These are phyloP conservation scores for Dactylellina drechsleri DNA, from an alignment of 2,329 filamentous ascomycete genomes.

Conservation along the genomic window DNA sequence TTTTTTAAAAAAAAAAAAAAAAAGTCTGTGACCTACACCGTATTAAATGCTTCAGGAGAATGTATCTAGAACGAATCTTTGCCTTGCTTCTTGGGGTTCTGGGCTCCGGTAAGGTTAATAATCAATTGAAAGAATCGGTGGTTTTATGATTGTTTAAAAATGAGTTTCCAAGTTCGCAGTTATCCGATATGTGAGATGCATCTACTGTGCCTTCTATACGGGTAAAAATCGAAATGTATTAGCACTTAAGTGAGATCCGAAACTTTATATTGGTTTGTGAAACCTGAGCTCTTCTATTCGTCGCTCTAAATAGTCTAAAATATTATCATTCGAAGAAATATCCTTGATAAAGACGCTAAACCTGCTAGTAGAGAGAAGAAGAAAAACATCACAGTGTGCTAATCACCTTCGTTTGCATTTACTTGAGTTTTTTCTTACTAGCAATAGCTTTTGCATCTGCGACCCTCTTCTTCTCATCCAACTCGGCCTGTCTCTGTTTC, in stretches of 20 bases:
- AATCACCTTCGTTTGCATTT: neutral
- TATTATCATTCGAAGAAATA: constrained; percentile 7
- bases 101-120: too few species aligned
- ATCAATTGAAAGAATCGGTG: constrained; percentile 7
- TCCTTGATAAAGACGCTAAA: constrained; percentile 47
- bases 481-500: constrained; percentile 76
- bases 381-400: too few species aligned
- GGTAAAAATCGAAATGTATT: too few species aligned
- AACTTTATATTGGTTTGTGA: neutral
- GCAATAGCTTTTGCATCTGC: constrained; percentile 65
- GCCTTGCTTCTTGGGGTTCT: too few species aligned
- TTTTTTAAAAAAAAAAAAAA: too few species aligned
- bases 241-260: too few species aligned
- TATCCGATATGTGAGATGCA: too few species aligned
- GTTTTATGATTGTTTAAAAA: constrained; percentile 4
- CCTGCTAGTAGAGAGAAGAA: constrained; percentile 1
- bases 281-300: constrained; percentile 12
- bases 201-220: too few species aligned
- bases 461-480: constrained; percentile 61
- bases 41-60: too few species aligned
- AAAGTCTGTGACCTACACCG: too few species aligned
- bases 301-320: constrained; percentile 35
- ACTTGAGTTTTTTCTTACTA: constrained; percentile 61
- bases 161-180: too few species aligned
- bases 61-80: too few species aligned